phyloP scores from a whole-genome alignment of 2,329 filamentous ascomycete species.

The Didymella pomorum region DNA sequence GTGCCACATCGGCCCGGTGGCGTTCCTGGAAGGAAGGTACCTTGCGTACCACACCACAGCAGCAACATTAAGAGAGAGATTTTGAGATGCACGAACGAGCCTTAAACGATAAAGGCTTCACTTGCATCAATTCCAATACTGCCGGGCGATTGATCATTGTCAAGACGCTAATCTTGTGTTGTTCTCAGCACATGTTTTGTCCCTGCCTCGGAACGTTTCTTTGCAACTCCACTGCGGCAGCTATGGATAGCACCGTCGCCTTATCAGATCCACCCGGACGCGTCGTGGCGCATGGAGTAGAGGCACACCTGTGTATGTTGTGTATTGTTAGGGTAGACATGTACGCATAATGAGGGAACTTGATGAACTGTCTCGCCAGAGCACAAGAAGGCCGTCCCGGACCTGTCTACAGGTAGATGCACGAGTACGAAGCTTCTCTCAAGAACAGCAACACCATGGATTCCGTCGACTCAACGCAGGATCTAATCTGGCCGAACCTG shows the following conservation, averaged over 20 bases:
- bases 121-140: too few species aligned
- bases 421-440: too few species aligned
- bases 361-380: not conserved
- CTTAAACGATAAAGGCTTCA: too few species aligned
- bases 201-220: slow-evolving; percentile 3
- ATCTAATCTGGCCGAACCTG: too few species aligned
- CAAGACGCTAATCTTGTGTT: not conserved
- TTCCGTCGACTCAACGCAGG: too few species aligned
- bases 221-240: slow-evolving; percentile 8
- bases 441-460: too few species aligned
- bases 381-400: too few species aligned
- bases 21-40: not conserved
- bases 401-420: too few species aligned
- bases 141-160: too few species aligned
- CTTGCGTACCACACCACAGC: not conserved
- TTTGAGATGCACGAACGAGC: not conserved
- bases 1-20: slow-evolving; percentile 3
- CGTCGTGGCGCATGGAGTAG: not conserved
- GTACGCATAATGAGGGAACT: too few species aligned
- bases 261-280: slow-evolving; percentile 4
- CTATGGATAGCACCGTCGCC: slow-evolving; percentile 1
- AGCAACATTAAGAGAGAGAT: not conserved
- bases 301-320: not conserved
- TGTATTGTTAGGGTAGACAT: not conserved
- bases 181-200: not conserved